Evolutionary conservation across 768 basidiomycete genomes (phyloP).

Genomic region (Cyclocybe aegerita): DNA sequence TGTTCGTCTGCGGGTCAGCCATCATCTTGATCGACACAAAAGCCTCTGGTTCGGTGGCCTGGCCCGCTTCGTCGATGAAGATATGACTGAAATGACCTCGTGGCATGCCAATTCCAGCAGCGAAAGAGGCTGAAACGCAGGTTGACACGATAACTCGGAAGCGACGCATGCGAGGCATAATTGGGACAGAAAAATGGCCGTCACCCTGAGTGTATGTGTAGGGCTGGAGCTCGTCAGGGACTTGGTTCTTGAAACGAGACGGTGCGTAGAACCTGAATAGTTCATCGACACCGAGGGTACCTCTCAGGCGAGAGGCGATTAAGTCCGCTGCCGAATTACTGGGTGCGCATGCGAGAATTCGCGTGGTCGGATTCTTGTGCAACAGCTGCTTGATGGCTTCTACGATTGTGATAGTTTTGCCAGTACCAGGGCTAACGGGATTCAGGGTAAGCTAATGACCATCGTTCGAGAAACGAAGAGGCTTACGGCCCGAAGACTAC

Average conservation of each 20-base stretch:
- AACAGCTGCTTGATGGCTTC: too few relatives aligned
- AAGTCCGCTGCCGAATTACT: conserved; percentile 70
- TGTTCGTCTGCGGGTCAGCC: conserved; percentile 49
- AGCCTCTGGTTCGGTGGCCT: conserved; percentile 68
- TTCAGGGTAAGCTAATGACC: too few relatives aligned
- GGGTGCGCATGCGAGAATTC: conserved; percentile 69
- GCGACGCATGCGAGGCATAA: conserved; percentile 31
- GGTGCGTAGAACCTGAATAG: conserved; percentile 58
- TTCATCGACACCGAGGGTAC: conserved; percentile 25
- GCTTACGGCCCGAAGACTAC: conserved; percentile 66
- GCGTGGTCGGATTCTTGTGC: too few relatives aligned
- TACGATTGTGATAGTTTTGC: conserved; percentile 65
- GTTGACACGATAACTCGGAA: conserved; percentile 64
- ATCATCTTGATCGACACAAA: conserved; percentile 64
- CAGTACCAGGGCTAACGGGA: conserved; percentile 68
- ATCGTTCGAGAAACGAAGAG: background rate
- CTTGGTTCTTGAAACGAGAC: conserved; percentile 35
- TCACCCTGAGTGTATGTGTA: conserved; percentile 34
- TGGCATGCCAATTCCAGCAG: conserved; percentile 53
- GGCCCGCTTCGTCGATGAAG: conserved; percentile 72
- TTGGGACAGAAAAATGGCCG: conserved; percentile 40
- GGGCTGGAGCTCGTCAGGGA: conserved; percentile 42
- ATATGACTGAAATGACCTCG: conserved; percentile 68
- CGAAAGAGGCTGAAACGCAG: conserved; percentile 60
- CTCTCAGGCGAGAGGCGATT: conserved; percentile 41